Evolutionary conservation across 2,329 filamentous ascomycete genomes (phyloP).

Genomic region (Coniochaeta prunicola): DNA sequence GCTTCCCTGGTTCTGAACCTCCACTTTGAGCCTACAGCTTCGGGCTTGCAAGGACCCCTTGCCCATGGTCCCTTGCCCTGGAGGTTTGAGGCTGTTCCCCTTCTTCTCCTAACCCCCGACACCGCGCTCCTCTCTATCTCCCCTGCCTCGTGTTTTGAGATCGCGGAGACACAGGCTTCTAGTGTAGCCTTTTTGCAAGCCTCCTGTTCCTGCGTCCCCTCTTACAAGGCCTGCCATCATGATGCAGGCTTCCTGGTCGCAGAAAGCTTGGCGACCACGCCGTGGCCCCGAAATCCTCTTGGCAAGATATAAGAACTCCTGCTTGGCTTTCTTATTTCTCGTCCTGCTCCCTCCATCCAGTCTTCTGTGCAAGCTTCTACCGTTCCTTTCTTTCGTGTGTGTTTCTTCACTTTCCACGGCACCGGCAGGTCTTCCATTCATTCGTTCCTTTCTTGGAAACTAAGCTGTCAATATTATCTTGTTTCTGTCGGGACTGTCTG

Average conservation of each 20-base stretch:
- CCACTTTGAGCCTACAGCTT: neutral
- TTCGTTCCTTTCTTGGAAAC: constrained; percentile 33
- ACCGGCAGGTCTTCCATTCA: constrained; percentile 24
- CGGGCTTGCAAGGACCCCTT: neutral
- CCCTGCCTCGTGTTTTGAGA: constrained; percentile 32
- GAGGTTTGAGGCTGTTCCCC: neutral
- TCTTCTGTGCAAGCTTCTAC: constrained; percentile 14
- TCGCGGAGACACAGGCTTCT: constrained; percentile 23
- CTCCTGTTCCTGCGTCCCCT: constrained; percentile 8
- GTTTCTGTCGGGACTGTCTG: constrained; percentile 30
- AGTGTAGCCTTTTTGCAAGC: constrained; percentile 7
- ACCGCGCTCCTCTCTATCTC: constrained; percentile 14
- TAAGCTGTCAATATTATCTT: constrained; percentile 18
- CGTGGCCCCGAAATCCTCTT: constrained; percentile 1
- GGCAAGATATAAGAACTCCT: constrained; percentile 6
- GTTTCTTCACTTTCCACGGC: constrained; percentile 12
- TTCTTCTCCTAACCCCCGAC: neutral
- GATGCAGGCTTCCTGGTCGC: constrained; percentile 14
- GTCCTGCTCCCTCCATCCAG: constrained; percentile 1
- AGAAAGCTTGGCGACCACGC: constrained; percentile 14
- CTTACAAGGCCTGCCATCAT: constrained; percentile 7
- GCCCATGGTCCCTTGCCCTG: neutral
- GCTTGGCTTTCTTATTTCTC: constrained; percentile 1
- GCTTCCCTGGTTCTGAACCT: neutral
- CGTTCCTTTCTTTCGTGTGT: constrained; percentile 28